Conservation (phyloP, 768 basidiomycete species). For the Boletus insuetus region DNA sequence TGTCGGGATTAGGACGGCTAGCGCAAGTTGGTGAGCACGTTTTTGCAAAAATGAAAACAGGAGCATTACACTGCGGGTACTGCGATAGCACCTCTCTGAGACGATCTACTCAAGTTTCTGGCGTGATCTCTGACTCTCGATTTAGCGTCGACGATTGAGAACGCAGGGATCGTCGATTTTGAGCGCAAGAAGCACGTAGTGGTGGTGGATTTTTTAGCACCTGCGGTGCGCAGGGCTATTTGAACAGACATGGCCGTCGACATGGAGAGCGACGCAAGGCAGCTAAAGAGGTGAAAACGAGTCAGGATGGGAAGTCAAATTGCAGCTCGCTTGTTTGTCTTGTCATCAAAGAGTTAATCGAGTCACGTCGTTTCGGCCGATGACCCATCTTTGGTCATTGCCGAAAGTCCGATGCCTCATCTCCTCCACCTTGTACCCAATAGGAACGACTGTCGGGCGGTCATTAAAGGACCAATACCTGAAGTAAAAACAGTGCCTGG, state of each 20-base stretch:
- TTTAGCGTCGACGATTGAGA: slow-evolving; percentile 75
- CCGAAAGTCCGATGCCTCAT: slow-evolving; percentile 24
- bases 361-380: slow-evolving; percentile 31
- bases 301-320: slow-evolving; percentile 5
- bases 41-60: not conserved
- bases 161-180: slow-evolving; percentile 47
- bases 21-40: slow-evolving; percentile 51
- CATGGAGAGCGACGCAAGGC: slow-evolving; percentile 10
- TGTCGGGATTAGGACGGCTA: slow-evolving; percentile 42
- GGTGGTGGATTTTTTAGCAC: slow-evolving; percentile 37
- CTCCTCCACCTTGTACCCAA: not conserved
- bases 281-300: not conserved
- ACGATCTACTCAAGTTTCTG: slow-evolving; percentile 69
- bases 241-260: slow-evolving; percentile 41
- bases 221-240: slow-evolving; percentile 41
- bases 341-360: slow-evolving; percentile 2
- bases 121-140: slow-evolving; percentile 77
- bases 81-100: slow-evolving; percentile 56
- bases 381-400: slow-evolving; percentile 7
- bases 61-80: slow-evolving; percentile 58
- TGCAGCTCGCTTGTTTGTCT: slow-evolving; percentile 3
- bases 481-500: too few species aligned
- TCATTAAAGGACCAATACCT: too few species aligned
- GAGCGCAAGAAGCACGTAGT: slow-evolving; percentile 41
- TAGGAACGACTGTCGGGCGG: too few species aligned